Evolutionary conservation across 768 basidiomycete species (phyloP).

Genomic region (Termitomyces sp.): DNA sequence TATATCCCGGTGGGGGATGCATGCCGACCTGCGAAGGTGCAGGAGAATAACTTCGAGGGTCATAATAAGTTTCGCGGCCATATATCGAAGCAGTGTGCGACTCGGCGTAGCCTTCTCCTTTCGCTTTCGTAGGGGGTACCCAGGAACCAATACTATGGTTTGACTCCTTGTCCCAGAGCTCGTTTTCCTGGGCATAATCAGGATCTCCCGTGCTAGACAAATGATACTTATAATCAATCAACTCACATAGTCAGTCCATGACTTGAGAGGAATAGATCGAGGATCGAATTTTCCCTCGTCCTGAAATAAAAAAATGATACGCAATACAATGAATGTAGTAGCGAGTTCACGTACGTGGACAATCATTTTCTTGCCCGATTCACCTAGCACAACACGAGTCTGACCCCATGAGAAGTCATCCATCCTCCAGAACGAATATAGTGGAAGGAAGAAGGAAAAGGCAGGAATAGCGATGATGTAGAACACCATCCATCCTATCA

Average conservation of each 20-base stretch:
- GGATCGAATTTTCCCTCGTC: conserved; percentile 99
- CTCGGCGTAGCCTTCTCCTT: conserved; percentile 71
- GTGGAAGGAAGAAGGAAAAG: conserved; percentile 88
- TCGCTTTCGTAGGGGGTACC: conserved; percentile 71
- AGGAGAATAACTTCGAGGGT: conserved; percentile 69
- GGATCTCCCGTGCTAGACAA: not conserved
- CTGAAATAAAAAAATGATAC: conserved; percentile 36
- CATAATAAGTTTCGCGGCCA: conserved; percentile 84
- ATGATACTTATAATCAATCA: not conserved
- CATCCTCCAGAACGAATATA: conserved; percentile 98
- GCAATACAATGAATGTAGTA: not conserved
- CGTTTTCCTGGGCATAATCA: conserved; percentile 61
- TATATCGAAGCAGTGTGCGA: conserved; percentile 78
- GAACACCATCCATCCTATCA: conserved; percentile 97
- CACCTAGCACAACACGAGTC: conserved; percentile 89
- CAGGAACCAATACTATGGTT: conserved; percentile 94
- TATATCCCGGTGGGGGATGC: conserved; percentile 62
- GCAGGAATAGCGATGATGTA: conserved; percentile 93
- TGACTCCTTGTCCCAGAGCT: conserved; percentile 96
- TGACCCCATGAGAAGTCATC: conserved; percentile 97
- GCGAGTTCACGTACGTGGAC: conserved; percentile 64
- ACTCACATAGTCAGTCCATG: conserved; percentile 91
- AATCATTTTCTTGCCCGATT: conserved; percentile 92
- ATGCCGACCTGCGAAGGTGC: conserved; percentile 63
- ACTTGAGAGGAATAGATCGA: conserved; percentile 87